Percentiles rank a stretch among this genome's conserved stretches.
phyloP scores from a whole-genome alignment of 176 grass and related monocot species.

The Hordeum vulgare region MorexV3_pseudomolecules_assembly NC_058519.1:233409537-233410036 shows the following conservation, averaged over 20 bases:
- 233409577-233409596: no score
- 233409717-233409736: conserved; percentile 8
- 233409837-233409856: conserved; percentile 63
- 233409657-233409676: background rate
- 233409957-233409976: conserved; percentile 67
- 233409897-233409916: conserved; percentile 48
- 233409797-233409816: conserved; percentile 52
- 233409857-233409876: conserved; percentile 76
- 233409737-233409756: background rate
- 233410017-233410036: conserved; percentile 59
- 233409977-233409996: conserved; percentile 64
- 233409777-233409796: conserved; percentile 87
- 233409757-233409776: conserved; percentile 41
- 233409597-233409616: background rate
- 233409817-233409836: conserved; percentile 30
- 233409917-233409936: conserved; percentile 43
- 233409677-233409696: background rate
- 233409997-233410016: conserved; percentile 83
- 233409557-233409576: no score
- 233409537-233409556: background rate
- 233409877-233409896: conserved; percentile 37
- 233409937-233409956: conserved; percentile 57
- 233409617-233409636: background rate
- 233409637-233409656: background rate
- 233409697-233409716: background rate